Conservation (phyloP, 2,329 filamentous ascomycete species). For the Tolypocladium capitatum region DNA sequence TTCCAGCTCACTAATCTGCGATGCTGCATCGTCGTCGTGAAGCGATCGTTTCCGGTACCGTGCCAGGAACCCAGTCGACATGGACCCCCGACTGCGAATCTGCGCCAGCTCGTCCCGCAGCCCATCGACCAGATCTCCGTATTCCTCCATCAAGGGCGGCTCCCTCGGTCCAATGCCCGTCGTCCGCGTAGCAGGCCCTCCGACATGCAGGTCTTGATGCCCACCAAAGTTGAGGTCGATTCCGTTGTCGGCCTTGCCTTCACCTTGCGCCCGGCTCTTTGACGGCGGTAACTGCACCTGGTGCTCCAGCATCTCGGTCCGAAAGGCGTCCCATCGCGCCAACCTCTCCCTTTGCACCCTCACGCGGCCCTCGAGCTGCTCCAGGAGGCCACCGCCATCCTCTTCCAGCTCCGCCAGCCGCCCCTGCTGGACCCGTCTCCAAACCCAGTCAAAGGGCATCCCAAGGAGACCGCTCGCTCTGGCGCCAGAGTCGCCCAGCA, state of each 20-base stretch:
- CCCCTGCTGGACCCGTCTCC: slow-evolving; percentile 51
- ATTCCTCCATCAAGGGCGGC: slow-evolving; percentile 23
- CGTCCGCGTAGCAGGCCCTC: slow-evolving; percentile 15
- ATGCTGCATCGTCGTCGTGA: slow-evolving; percentile 15
- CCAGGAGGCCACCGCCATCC: slow-evolving; percentile 40
- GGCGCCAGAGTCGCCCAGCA: slow-evolving; percentile 49
- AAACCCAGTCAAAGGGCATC: slow-evolving; percentile 56
- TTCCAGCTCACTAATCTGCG: slow-evolving; percentile 41
- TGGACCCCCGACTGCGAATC: slow-evolving; percentile 9
- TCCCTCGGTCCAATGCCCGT: slow-evolving; percentile 11
- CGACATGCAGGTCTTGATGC: slow-evolving; percentile 35
- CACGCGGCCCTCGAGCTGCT: slow-evolving; percentile 59
- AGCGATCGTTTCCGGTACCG: not conserved
- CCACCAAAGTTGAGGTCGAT: slow-evolving; percentile 41
- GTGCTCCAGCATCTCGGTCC: slow-evolving; percentile 31
- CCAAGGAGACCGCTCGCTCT: slow-evolving; percentile 51
- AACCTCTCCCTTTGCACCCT: slow-evolving; percentile 54
- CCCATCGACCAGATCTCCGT: slow-evolving; percentile 26
- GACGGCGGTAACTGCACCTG: slow-evolving; percentile 8
- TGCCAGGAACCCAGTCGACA: slow-evolving; percentile 9
- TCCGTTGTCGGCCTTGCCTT: slow-evolving; percentile 18
- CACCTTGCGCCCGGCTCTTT: slow-evolving; percentile 10
- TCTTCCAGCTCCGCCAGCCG: slow-evolving; percentile 43
- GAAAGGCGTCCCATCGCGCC: slow-evolving; percentile 60
- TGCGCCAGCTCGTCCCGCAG: slow-evolving; percentile 27